Base-by-base conservation (phyloP, 805 yeast species). In the Pichia thaimueangensis region DNA sequence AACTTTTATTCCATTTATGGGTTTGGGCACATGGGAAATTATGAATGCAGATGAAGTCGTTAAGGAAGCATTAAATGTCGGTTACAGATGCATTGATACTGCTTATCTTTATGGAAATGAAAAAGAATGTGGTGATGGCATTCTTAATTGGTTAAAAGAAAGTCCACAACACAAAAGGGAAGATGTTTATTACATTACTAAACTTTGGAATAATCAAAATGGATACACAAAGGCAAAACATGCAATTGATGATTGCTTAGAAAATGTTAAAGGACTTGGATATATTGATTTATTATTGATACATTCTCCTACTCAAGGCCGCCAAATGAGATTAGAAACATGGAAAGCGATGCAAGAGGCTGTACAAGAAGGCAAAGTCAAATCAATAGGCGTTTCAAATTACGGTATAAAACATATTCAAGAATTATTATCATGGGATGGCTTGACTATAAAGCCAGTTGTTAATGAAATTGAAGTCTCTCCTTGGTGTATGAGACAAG, bases 381-480 rank as follows among this genome's bases (percentile, higher is more conserved):
- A 70, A 53, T 70, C 84, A 12, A 77, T 86, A 43, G 95, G 95
- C 37, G 89, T 86, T 13, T 84, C 94, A 8, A 84, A 84, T 63
- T 85, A 71, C 54, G 86, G 86, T 36, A 55, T 60, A 13, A 63
- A 60, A 5, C 86, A 80, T 56, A 58, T 85, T 20, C 71, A 78
- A 45, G 82, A 82, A 56, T 61, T 85, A 35, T 64, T 82, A 33
- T 51, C 57, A 3, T 78, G 85, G 82, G 70, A 71, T 3, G 76
- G 68, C 2, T 55, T 76, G 47, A 71, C 61, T 46, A 56, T 73
- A 47, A 69, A 70, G 47, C 89, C 95, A 0, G 86, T 80, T 0
- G 81, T 84, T 32, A 82, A 86, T 59, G 95, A 87, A 59, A 75
- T 86, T 55, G 95, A 86, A 60, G 71, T 86, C 39, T 85, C 86